Base-by-base conservation (phyloP, 345 rosid species). In the Syzygium oleosum region DNA sequence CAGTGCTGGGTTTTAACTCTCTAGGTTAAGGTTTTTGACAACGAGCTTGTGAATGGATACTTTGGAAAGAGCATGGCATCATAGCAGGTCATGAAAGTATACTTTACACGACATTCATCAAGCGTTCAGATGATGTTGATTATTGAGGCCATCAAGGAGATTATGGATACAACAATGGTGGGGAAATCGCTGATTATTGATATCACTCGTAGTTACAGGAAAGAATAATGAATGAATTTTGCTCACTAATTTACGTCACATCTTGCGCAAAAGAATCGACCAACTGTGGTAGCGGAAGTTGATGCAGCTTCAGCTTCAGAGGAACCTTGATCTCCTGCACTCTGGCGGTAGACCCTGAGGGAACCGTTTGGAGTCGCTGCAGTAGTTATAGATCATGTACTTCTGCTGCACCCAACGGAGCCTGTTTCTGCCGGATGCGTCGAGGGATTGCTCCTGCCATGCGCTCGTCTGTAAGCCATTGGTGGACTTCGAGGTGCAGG, bases 371-470 rank as follows among this genome's bases (percentile, higher is more conserved):
- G 88, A 21, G 85, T 94, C 96, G 3, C 88, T 89, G 79, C 96
- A 93, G 56, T 94, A 94, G 46, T 93, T 92, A 54, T 93, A 94
- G 77, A 94, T 86, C 96, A 94, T 92, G 94, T 89, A 88, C 87
- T 93, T 95, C 68, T 86, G 90, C 86, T 92, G 94, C 52, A 92
- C 96, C 96, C 94, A 92, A 21, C 90, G 90, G 25, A 95, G 88
- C 85, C 89, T 91, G 84, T 88, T 79, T 83, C 87, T 90, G 83
- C 90, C 86, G 9, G 91, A 68, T 0, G 89, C 43, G 59, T 91
- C 93, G 8, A 94, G 89, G 88, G 88, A 86, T 87, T 92, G 91
- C 4, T 90, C 89, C 9, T 90, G 88, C 96, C 95, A 94, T 25
- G 9, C 84, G 5, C 68, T 84, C 38, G 80, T 85, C 86, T 16